phyloP scores from a whole-genome alignment of 306 rosid genomes.

The Vigna radiata region DNA sequence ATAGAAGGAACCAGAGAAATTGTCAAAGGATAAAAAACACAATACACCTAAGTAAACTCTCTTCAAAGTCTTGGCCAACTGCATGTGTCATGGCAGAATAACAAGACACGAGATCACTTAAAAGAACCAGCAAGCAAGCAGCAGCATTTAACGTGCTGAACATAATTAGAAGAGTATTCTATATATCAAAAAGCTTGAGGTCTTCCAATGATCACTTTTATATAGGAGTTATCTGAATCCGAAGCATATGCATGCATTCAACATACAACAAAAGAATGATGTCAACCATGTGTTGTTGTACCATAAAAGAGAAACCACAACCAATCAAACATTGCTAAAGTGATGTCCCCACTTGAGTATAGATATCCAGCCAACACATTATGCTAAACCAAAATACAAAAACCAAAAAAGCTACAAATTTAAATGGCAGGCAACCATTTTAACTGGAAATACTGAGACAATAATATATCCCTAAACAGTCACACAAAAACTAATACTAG shows the following conservation, averaged over 20 bases:
- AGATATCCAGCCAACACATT: constrained; percentile 7
- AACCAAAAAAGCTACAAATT: background rate
- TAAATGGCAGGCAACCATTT: constrained; percentile 13
- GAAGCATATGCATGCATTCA: constrained; percentile 6
- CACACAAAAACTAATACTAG: constrained; percentile 5
- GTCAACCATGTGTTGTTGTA: background rate
- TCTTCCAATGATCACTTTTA: constrained; percentile 12
- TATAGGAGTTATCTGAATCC: constrained; percentile 1
- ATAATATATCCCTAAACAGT: too few species aligned
- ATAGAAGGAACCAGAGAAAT: constrained; percentile 36
- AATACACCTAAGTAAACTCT: constrained; percentile 9
- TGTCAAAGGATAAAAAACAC: constrained; percentile 20
- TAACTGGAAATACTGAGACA: background rate
- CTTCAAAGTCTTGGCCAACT: background rate
- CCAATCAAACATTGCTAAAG: background rate
- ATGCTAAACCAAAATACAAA: background rate
- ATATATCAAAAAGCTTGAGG: constrained; percentile 11
- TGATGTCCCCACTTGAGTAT: constrained; percentile 11
- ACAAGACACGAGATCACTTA: constrained; percentile 16
- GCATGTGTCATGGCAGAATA: constrained; percentile 20
- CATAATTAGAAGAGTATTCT: constrained; percentile 20
- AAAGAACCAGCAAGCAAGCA: constrained; percentile 24
- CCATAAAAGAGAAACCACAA: background rate
- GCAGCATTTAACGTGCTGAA: constrained; percentile 27
- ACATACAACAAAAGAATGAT: background rate